A percentile compares a stretch with the other conserved stretches of the same genome.
Evolutionary conservation across 306 rosid genomes (phyloP).

Genomic region (Cicer bijugum): DNA sequence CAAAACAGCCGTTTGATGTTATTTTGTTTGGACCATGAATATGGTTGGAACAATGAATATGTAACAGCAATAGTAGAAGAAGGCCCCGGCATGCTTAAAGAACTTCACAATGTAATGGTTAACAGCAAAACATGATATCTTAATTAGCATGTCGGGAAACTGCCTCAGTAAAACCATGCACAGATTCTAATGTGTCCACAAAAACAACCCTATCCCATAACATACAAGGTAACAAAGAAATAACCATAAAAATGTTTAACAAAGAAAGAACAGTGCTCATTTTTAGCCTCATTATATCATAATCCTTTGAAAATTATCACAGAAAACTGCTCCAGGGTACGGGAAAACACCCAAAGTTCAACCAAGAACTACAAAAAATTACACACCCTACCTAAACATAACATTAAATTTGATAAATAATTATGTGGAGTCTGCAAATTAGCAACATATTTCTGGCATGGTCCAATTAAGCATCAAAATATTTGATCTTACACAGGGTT

Average conservation of each 20-base stretch:
- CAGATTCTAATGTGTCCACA: background rate
- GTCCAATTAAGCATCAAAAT: background rate
- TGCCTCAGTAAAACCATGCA: background rate
- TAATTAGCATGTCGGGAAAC: conserved; percentile 4
- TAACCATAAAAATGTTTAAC: background rate
- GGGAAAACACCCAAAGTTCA: background rate
- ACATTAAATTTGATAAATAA: background rate
- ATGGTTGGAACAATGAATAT: conserved; percentile 19
- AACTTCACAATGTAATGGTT: conserved; percentile 25
- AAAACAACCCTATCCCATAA: conserved; percentile 5
- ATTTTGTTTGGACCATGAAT: conserved; percentile 24
- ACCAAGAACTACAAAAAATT: background rate
- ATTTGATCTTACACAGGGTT: background rate
- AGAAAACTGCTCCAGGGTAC: no score
- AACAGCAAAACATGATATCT: conserved; percentile 3
- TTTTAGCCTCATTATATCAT: background rate
- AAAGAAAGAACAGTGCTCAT: background rate
- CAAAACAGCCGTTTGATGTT: conserved; percentile 35
- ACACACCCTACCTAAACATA: background rate
- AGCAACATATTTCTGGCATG: no score
- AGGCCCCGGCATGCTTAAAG: background rate
- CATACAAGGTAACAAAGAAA: background rate
- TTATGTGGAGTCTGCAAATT: background rate
- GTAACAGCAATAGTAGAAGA: conserved; percentile 15
- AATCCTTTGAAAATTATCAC: background rate